A percentile compares a stretch with the other conserved stretches of the same genome.
phyloP scores from a whole-genome alignment of 2,329 filamentous ascomycete genomes.

The Pseudogymnoascus sp. region DNA sequence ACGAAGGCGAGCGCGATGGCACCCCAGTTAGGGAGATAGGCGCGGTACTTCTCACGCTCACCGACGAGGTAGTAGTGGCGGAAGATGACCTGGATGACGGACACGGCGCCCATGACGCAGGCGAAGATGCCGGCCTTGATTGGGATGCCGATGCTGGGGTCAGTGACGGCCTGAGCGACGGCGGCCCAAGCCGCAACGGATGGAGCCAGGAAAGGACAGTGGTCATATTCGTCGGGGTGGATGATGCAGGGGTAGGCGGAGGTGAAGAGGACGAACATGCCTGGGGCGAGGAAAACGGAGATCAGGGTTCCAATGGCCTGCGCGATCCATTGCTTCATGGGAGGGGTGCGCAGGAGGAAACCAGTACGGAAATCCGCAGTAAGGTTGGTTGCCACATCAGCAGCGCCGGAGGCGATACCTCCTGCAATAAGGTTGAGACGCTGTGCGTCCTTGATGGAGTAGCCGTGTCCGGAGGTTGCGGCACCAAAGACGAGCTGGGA shows the following conservation, averaged over 20 bases:
- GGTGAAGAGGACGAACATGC: slow-evolving; percentile 61
- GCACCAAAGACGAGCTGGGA: slow-evolving; percentile 62
- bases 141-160: slow-evolving; percentile 49
- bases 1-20: slow-evolving; percentile 53
- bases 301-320: slow-evolving; percentile 56
- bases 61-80: slow-evolving; percentile 49
- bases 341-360: slow-evolving; percentile 58
- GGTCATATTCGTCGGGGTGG: slow-evolving; percentile 35
- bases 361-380: slow-evolving; percentile 61
- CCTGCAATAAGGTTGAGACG: slow-evolving; percentile 60
- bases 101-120: slow-evolving; percentile 46
- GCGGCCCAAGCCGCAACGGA: slow-evolving; percentile 61
- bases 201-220: slow-evolving; percentile 54
- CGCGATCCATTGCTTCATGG: slow-evolving; percentile 58
- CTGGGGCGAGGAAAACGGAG: slow-evolving; percentile 59
- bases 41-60: slow-evolving; percentile 44
- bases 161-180: slow-evolving; percentile 55
- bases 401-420: slow-evolving; percentile 48
- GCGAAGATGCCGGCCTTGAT: slow-evolving; percentile 49
- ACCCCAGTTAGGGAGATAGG: slow-evolving; percentile 56
- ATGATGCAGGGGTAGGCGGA: slow-evolving; percentile 63
- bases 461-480: slow-evolving; percentile 50
- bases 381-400: slow-evolving; percentile 46
- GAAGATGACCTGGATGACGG: slow-evolving; percentile 44
- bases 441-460: slow-evolving; percentile 46